A percentile compares a stretch with the other conserved stretches of the same genome.
phyloP scores from a whole-genome alignment of 176 grass and related monocot genomes.

The Cymbopogon citratus region DNA sequence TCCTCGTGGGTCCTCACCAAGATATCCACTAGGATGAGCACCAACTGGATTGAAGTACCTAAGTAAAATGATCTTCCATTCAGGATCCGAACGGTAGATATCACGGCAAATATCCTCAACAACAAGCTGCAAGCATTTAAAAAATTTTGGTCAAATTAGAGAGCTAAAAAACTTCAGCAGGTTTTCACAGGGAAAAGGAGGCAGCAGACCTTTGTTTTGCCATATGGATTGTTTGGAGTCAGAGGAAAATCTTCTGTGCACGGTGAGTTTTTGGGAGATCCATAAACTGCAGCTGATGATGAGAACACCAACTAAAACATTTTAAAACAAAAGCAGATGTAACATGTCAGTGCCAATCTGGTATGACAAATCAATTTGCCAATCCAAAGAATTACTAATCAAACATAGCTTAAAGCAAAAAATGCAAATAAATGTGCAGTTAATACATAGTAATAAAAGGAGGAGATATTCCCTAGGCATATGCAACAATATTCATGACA shows the following conservation, averaged over 20 bases:
- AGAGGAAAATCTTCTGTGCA: slow-evolving; percentile 91
- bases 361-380: neutral
- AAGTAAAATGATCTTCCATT: slow-evolving; percentile 86
- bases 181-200: neutral
- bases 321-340: slow-evolving; percentile 18
- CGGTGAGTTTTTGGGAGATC: slow-evolving; percentile 67
- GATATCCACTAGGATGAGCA: slow-evolving; percentile 82
- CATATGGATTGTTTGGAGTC: slow-evolving; percentile 88
- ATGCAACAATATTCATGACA: neutral
- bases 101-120: slow-evolving; percentile 93
- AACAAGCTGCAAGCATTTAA: slow-evolving; percentile 56
- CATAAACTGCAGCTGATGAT: slow-evolving; percentile 93
- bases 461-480: neutral
- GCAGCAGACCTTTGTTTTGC: slow-evolving; percentile 66
- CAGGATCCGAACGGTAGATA: slow-evolving; percentile 55
- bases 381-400: neutral
- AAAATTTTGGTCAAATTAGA: slow-evolving; percentile 17
- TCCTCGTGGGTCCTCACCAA: slow-evolving; percentile 79
- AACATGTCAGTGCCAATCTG: neutral
- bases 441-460: neutral
- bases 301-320: slow-evolving; percentile 90
- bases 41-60: slow-evolving; percentile 94
- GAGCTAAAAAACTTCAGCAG: neutral
- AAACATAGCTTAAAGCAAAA: neutral
- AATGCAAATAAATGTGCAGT: slow-evolving; percentile 6